These are phyloP conservation scores for Colletotrichum filicis DNA, from an alignment of 2,329 filamentous ascomycete genomes.

Conservation along the genomic window DNA sequence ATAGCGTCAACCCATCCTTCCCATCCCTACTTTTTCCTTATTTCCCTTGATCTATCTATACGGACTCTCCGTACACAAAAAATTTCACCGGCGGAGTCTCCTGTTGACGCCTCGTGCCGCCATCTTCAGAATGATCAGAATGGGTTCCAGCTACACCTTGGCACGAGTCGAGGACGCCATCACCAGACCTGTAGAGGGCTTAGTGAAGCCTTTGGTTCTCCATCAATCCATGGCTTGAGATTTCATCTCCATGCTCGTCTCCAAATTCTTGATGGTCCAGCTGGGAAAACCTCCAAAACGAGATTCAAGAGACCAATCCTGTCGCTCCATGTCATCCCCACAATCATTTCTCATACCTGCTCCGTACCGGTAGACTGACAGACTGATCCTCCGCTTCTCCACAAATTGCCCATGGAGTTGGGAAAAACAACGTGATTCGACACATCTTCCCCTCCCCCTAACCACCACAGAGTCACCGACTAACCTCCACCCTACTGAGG, in stretches of 20 bases:
- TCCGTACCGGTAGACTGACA: too few relatives aligned
- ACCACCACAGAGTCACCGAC: background rate
- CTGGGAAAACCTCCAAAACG: background rate
- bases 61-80: background rate
- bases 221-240: background rate
- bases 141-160: background rate
- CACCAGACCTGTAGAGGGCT: background rate
- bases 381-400: conserved; percentile 8
- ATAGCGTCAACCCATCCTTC: conserved; percentile 6
- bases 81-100: conserved; percentile 22
- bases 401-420: conserved; percentile 2
- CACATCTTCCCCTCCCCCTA: background rate
- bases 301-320: conserved; percentile 10
- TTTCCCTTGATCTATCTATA: background rate
- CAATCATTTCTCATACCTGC: background rate
- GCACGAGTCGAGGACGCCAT: conserved; percentile 1
- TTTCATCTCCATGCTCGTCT: background rate
- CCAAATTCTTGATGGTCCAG: background rate
- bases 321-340: conserved; percentile 2
- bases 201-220: background rate
- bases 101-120: conserved; percentile 25
- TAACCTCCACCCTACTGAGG: background rate
- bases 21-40: background rate
- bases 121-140: background rate
- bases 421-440: background rate